A percentile compares a stretch with the other conserved stretches of the same genome.
Conservation (phyloP, 768 basidiomycete species). For the Coprinellus micaceus region DNA sequence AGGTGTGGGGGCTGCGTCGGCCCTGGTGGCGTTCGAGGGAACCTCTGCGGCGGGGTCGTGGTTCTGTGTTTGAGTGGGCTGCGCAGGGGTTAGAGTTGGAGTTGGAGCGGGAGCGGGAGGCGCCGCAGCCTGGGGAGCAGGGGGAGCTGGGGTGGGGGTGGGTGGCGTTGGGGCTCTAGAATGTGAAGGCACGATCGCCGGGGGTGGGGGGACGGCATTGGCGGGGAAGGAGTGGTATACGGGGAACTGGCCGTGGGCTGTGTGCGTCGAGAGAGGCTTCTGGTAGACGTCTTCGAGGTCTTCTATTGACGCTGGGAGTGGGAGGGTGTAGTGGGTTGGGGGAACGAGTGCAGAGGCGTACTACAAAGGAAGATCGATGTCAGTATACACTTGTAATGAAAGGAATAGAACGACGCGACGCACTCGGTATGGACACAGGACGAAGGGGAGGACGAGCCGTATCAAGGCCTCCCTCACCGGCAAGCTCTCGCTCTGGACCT, state of each 20-base stretch:
- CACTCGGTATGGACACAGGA: constrained; percentile 42
- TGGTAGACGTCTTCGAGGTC: not conserved
- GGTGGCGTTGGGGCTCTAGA: not conserved
- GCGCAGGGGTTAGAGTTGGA: not conserved
- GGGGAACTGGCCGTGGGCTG: constrained; percentile 13
- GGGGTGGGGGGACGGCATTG: constrained; percentile 8
- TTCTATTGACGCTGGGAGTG: constrained; percentile 21
- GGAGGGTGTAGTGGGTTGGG: constrained; percentile 54
- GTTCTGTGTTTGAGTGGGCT: not conserved
- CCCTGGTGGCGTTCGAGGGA: no score
- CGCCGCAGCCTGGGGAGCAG: not conserved
- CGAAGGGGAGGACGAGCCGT: constrained; percentile 23
- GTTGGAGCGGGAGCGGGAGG: not conserved
- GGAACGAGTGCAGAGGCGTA: constrained; percentile 51
- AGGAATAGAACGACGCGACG: not conserved
- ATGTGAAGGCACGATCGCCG: not conserved
- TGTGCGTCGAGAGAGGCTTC: not conserved
- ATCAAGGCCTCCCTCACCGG: constrained; percentile 26
- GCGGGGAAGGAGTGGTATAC: constrained; percentile 27
- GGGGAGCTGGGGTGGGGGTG: not conserved
- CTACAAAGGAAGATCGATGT: not conserved
- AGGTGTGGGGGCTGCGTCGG: no score
- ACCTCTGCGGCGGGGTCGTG: no score
- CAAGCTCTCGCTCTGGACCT: constrained; percentile 22
- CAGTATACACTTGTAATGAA: not conserved